Percentiles rank a stretch among this genome's conserved stretches.
These are phyloP conservation scores for Triadica sebifera DNA, from an alignment of 345 rosid species.

Conservation along the genomic window DNA sequence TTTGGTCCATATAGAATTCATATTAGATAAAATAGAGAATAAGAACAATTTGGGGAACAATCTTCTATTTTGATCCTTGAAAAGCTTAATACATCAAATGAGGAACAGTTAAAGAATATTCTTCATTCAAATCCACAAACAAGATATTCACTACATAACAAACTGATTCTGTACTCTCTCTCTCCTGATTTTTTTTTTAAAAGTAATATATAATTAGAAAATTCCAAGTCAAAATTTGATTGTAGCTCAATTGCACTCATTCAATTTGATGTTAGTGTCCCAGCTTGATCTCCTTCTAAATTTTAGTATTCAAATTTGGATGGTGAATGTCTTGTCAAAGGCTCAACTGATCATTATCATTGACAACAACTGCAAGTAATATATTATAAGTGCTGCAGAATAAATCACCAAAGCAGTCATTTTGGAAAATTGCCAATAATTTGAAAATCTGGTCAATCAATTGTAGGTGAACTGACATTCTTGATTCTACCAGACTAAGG, in stretches of 20 bases:
- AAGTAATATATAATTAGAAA: no score
- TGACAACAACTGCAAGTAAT: neutral
- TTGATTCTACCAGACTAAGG: no score
- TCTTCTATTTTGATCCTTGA: neutral
- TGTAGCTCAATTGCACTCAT: neutral
- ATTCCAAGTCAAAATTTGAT: neutral
- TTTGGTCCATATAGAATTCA: neutral
- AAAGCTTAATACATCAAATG: neutral
- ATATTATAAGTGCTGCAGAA: neutral
- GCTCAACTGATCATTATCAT: neutral
- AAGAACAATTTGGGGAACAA: neutral
- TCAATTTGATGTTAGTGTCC: neutral
- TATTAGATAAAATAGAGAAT: neutral
- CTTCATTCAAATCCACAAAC: neutral
- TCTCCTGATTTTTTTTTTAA: no score
- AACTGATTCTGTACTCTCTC: neutral
- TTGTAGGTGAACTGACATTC: neutral
- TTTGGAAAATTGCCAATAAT: neutral
- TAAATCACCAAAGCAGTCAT: conserved; percentile 1
- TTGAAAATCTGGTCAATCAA: neutral
- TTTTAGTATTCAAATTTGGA: neutral
- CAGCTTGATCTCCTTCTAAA: neutral
- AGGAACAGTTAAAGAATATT: neutral
- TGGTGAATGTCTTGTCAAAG: neutral
- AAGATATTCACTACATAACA: conserved; percentile 7